Conservation (phyloP, 2,329 filamentous ascomycete genomes). For the Talaromyces atroroseus region DNA sequence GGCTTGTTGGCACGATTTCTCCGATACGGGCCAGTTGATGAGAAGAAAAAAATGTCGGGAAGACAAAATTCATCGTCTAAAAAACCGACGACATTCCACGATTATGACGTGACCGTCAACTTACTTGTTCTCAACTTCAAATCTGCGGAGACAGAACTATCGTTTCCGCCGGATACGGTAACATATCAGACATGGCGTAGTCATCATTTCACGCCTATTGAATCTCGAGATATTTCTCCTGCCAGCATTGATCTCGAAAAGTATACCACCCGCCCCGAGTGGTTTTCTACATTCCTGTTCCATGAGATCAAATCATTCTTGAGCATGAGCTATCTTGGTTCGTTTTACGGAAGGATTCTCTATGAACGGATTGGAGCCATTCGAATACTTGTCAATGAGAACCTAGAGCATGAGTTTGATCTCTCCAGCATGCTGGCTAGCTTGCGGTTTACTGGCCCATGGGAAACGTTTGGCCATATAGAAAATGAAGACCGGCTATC, state of each 20-base stretch:
- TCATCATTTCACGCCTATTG: not conserved
- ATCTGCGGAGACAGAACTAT: not conserved
- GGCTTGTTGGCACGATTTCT: not conserved
- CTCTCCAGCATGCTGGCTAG: not conserved
- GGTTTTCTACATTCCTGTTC: not conserved
- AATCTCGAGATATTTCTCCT: not conserved
- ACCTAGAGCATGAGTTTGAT: not conserved
- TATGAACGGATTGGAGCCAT: conserved; percentile 4
- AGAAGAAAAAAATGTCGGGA: not conserved
- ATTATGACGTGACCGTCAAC: not conserved
- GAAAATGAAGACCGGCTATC: not conserved
- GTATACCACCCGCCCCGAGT: not conserved
- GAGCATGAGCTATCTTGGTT: not conserved
- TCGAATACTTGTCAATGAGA: conserved; percentile 1
- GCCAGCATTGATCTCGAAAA: not conserved
- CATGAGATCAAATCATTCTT: not conserved
- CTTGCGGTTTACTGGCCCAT: not conserved
- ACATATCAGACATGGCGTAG: not conserved
- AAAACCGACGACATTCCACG: no score
- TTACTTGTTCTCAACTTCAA: not conserved
- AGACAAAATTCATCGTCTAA: no score
- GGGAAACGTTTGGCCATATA: not conserved
- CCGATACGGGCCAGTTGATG: not conserved
- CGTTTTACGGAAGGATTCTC: not conserved
- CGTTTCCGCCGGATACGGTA: not conserved